phyloP scores from a whole-genome alignment of 2,329 filamentous ascomycete species.

The Clonostachys solani region DNA sequence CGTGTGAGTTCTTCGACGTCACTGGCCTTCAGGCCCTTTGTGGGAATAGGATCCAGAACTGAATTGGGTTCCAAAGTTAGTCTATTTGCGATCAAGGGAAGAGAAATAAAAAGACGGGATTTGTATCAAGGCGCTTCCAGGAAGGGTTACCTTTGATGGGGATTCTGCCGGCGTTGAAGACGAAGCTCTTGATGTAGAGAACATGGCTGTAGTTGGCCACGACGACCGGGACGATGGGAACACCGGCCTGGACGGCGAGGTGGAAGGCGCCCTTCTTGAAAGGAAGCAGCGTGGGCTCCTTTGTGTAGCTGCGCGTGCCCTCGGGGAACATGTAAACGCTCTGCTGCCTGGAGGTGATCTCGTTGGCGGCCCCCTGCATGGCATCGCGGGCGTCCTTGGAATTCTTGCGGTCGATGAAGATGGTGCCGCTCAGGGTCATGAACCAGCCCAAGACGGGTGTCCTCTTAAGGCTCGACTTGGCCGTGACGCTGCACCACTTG shows the following conservation, averaged over 20 bases:
- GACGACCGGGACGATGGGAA: constrained; percentile 85
- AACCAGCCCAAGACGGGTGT: constrained; percentile 92
- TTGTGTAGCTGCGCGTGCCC: constrained; percentile 86
- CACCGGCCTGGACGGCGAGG: constrained; percentile 87
- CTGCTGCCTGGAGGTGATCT: constrained; percentile 70
- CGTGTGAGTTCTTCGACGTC: constrained; percentile 74
- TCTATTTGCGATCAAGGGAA: constrained; percentile 2
- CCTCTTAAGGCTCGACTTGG: constrained; percentile 78
- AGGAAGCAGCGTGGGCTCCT: constrained; percentile 76
- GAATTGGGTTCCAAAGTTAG: neutral
- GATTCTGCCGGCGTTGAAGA: constrained; percentile 66
- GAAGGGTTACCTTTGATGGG: constrained; percentile 63
- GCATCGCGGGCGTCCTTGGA: constrained; percentile 76
- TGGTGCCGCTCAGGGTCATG: constrained; percentile 79
- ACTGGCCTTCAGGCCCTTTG: constrained; percentile 63
- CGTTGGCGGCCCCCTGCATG: constrained; percentile 76
- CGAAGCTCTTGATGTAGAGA: constrained; percentile 57
- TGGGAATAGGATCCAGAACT: constrained; percentile 81
- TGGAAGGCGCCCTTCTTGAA: constrained; percentile 99
- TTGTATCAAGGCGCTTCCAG: neutral
- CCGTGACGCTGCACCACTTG: constrained; percentile 86
- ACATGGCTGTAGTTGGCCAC: constrained; percentile 76
- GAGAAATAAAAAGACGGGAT: constrained; percentile 2
- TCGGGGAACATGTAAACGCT: constrained; percentile 88
- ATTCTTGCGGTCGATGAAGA: constrained; percentile 94